Evolutionary conservation across 2,329 filamentous ascomycete genomes (phyloP).

Genomic region (Clarireedia hainanense): DNA sequence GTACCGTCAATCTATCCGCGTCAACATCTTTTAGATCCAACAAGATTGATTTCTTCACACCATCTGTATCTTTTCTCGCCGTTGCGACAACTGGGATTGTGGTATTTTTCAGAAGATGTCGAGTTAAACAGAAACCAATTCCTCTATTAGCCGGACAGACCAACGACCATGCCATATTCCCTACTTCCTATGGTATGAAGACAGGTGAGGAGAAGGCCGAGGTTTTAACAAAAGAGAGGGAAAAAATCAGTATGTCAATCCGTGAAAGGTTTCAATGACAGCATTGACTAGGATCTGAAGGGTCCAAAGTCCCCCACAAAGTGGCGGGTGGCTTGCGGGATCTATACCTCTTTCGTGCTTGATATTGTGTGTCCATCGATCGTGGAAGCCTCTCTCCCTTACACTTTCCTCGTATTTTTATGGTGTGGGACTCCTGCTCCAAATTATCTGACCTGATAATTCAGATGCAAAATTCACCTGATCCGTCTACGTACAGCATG

Average conservation of each 20-base stretch:
- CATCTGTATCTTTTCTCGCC: conserved; percentile 43
- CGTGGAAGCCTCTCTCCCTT: no score
- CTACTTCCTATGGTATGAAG: not conserved
- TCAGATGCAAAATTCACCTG: no score
- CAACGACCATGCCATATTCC: conserved; percentile 30
- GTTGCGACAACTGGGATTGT: conserved; percentile 52
- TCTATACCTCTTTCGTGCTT: not conserved
- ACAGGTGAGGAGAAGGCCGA: no score
- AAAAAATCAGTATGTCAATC: not conserved
- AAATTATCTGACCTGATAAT: no score
- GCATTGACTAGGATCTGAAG: not conserved
- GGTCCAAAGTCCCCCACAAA: not conserved
- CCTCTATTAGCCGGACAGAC: conserved; percentile 54
- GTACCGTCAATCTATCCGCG: conserved; percentile 40
- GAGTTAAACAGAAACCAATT: conserved; percentile 53
- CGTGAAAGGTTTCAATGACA: not conserved
- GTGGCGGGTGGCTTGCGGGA: conserved; percentile 4
- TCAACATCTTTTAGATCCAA: conserved; percentile 36
- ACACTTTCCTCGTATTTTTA: not conserved
- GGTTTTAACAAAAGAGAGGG: not conserved
- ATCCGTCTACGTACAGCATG: no score
- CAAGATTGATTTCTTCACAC: conserved; percentile 42
- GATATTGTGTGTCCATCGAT: not conserved
- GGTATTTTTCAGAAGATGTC: conserved; percentile 49
- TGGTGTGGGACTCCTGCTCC: no score